Conservation (phyloP, 2,329 filamentous ascomycete genomes). For the Diaporthe aspalathi region DNA sequence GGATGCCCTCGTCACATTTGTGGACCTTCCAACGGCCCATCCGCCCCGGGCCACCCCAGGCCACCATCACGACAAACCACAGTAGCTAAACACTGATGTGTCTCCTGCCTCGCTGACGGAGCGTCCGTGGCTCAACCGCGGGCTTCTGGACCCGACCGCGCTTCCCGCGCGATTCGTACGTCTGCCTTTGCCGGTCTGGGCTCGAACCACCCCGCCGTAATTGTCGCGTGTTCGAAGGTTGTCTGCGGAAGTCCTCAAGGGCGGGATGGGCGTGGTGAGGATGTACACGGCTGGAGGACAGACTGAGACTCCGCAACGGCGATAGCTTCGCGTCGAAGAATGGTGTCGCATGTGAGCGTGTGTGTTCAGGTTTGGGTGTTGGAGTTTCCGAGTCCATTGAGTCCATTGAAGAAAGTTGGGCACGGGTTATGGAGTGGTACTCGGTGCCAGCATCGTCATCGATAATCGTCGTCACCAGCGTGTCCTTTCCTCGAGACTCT, state of each 20-base stretch:
- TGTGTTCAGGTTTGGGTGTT: slow-evolving; percentile 54
- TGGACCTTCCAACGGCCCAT: neutral
- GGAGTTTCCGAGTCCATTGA: slow-evolving; percentile 57
- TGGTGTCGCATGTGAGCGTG: slow-evolving; percentile 44
- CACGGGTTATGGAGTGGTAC: slow-evolving; percentile 53
- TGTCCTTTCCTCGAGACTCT: slow-evolving; percentile 48
- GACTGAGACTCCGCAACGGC: slow-evolving; percentile 40
- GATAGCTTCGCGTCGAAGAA: slow-evolving; percentile 51
- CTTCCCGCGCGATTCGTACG: slow-evolving; percentile 5
- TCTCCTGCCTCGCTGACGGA: slow-evolving; percentile 29
- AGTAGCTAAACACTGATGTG: slow-evolving; percentile 14
- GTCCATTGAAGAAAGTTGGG: slow-evolving; percentile 50
- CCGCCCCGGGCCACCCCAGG: neutral
- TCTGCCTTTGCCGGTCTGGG: slow-evolving; percentile 24
- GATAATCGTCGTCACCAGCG: slow-evolving; percentile 39
- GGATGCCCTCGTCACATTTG: neutral
- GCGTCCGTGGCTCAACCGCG: slow-evolving; percentile 6
- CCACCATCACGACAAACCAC: neutral
- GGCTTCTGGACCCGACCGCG: slow-evolving; percentile 21
- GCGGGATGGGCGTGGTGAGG: slow-evolving; percentile 37
- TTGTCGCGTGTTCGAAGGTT: slow-evolving; percentile 31
- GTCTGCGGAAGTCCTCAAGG: slow-evolving; percentile 27
- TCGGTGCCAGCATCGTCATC: slow-evolving; percentile 49
- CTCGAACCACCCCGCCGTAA: slow-evolving; percentile 26
- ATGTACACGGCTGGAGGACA: slow-evolving; percentile 31